Conservation (phyloP, 148 eudicot species). For the Fagopyrum homotropicum region DNA sequence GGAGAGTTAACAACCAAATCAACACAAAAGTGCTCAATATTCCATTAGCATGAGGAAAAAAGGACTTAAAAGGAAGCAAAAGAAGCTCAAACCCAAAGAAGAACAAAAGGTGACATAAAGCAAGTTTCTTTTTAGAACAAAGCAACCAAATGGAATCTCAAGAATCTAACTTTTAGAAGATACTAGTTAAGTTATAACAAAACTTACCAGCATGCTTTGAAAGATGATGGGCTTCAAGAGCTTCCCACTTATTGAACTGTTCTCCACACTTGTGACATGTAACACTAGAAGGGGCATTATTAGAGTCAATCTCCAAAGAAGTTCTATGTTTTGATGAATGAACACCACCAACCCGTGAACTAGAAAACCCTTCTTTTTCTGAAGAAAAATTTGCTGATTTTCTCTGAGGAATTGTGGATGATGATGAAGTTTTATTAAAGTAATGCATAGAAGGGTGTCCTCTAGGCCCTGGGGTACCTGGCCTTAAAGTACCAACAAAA, state of each 20-base stretch:
- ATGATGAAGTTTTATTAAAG: conserved; percentile 29
- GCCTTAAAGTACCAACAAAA: conserved; percentile 75
- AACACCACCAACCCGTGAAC: conserved; percentile 19
- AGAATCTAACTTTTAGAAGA: neutral
- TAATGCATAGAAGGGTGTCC: conserved; percentile 76
- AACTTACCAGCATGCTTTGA: conserved; percentile 87
- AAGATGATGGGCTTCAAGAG: conserved; percentile 93
- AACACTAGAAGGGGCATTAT: conserved; percentile 33
- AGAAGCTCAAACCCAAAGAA: neutral
- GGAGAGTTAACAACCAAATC: neutral
- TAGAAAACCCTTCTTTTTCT: conserved; percentile 20
- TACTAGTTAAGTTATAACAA: neutral
- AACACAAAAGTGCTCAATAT: neutral
- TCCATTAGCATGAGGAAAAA: neutral
- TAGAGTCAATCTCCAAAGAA: conserved; percentile 36
- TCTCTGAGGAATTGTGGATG: conserved; percentile 24
- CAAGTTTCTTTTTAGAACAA: neutral
- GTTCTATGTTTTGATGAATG: conserved; percentile 30
- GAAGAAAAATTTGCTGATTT: conserved; percentile 23
- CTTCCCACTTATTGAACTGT: conserved; percentile 78
- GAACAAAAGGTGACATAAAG: neutral
- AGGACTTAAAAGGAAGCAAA: neutral
- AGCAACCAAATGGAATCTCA: conserved; percentile 9
- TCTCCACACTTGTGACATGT: conserved; percentile 87
- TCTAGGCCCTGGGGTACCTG: conserved; percentile 95